Conservation (phyloP, 2,329 filamentous ascomycete species). For the Ilyonectria mors-panacis region DNA sequence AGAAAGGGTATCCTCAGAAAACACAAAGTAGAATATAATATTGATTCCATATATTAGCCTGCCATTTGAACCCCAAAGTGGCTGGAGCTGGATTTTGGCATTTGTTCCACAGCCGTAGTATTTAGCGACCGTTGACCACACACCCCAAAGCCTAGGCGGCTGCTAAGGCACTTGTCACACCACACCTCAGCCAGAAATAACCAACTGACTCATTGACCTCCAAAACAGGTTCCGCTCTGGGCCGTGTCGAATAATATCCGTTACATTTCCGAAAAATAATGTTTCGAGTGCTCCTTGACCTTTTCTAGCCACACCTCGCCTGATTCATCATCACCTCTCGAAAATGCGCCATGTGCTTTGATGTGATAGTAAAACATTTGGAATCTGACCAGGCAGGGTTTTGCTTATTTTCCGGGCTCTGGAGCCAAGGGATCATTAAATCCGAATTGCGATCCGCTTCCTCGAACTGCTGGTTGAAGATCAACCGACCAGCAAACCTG, state of each 20-base stretch:
- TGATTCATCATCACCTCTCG: background rate
- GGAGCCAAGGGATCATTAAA: background rate
- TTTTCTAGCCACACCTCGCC: background rate
- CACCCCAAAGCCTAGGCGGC: too few species aligned
- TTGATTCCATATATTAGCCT: too few species aligned
- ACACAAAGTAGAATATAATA: too few species aligned
- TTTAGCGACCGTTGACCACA: too few species aligned
- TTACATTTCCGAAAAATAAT: constrained; percentile 5
- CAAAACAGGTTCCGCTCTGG: too few species aligned
- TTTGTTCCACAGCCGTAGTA: too few species aligned
- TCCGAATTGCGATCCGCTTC: background rate
- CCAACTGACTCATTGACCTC: too few species aligned
- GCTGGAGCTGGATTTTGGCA: too few species aligned
- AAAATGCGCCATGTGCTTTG: constrained; percentile 1
- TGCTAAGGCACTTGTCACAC: too few species aligned
- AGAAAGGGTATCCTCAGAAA: too few species aligned
- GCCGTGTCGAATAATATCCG: background rate
- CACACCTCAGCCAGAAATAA: too few species aligned
- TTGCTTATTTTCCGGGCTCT: background rate
- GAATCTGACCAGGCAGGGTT: constrained; percentile 1
- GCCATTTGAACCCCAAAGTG: too few species aligned
- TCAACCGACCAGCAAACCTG: constrained; percentile 3
- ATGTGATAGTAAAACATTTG: constrained; percentile 2
- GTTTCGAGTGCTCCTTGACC: background rate
- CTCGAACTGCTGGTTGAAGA: background rate